Evolutionary conservation across 768 basidiomycete species (phyloP).

Genomic region (Boletus subparvulus): DNA sequence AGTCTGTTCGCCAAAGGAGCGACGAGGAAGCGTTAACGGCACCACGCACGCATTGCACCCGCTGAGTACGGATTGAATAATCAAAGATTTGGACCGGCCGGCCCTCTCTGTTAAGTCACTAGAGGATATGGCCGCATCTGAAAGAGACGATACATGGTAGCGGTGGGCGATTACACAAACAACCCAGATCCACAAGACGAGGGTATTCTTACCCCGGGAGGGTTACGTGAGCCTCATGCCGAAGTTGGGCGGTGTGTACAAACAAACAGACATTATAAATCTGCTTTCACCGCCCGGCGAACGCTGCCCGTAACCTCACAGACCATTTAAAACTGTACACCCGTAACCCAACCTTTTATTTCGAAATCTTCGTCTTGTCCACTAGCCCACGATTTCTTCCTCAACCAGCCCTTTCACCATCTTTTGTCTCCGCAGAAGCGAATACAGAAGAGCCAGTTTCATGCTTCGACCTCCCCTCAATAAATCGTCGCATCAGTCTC

Average conservation of each 20-base stretch:
- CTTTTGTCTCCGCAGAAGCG: constrained; percentile 35
- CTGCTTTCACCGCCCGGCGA: constrained; percentile 6
- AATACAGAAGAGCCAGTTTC: constrained; percentile 49
- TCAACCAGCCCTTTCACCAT: constrained; percentile 16
- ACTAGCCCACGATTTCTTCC: constrained; percentile 30
- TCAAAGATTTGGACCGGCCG: too few relatives aligned
- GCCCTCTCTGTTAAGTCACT: too few relatives aligned
- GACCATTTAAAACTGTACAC: background rate
- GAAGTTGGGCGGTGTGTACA: constrained; percentile 11
- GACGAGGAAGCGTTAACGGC: too few relatives aligned
- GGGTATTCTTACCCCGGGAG: too few relatives aligned
- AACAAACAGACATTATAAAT: constrained; percentile 31
- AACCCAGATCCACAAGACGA: too few relatives aligned
- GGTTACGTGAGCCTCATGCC: too few relatives aligned
- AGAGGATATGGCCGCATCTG: too few relatives aligned
- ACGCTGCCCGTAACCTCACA: background rate
- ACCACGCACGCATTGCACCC: too few relatives aligned
- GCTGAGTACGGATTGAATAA: too few relatives aligned
- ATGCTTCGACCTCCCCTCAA: constrained; percentile 89
- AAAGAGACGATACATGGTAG: background rate
- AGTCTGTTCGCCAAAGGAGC: background rate
- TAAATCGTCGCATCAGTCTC: constrained; percentile 66
- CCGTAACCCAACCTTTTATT: constrained; percentile 3
- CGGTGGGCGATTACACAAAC: too few relatives aligned
- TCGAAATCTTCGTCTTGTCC: background rate